Conservation (phyloP, 2,329 filamentous ascomycete species). For the Dissoconium aciculare region DNA sequence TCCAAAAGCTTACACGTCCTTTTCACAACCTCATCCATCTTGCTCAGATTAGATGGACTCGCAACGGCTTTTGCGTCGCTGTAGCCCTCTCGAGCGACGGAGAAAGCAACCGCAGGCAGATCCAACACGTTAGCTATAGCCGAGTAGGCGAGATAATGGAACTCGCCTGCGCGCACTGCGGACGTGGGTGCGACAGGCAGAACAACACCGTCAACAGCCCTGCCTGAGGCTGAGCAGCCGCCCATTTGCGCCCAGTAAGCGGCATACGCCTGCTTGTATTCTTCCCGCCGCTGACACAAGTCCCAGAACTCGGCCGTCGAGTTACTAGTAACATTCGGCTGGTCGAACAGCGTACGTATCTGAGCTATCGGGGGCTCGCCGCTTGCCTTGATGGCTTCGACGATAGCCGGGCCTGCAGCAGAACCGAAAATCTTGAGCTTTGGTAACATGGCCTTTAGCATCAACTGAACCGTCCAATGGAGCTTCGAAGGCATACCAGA, state of each 20-base stretch:
- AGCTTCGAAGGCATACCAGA: too few relatives aligned
- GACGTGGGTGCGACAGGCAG: conserved; percentile 10
- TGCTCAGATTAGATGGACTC: too few relatives aligned
- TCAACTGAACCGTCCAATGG: too few relatives aligned
- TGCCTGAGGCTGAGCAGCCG: conserved; percentile 6
- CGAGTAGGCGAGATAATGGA: conserved; percentile 11
- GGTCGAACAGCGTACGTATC: conserved; percentile 12
- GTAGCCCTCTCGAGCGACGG: conserved; percentile 6
- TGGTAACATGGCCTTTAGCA: too few relatives aligned
- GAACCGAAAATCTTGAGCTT: conserved; percentile 13
- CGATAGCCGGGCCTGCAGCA: conserved; percentile 6
- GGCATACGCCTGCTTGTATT: conserved; percentile 10
- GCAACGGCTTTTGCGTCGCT: too few relatives aligned
- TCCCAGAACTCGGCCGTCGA: conserved; percentile 12
- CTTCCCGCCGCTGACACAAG: conserved; percentile 7
- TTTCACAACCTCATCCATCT: conserved; percentile 7
- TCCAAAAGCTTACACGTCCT: conserved; percentile 7
- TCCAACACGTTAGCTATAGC: conserved; percentile 9
- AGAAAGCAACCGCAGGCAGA: conserved; percentile 7
- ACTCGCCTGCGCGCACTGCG: conserved; percentile 7
- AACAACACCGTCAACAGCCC: conserved; percentile 12
- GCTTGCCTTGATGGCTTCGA: conserved; percentile 11
- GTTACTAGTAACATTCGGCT: conserved; percentile 3
- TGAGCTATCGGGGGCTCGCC: conserved; percentile 13
- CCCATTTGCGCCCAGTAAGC: conserved; percentile 10